phyloP scores from a whole-genome alignment of 495 filamentous ascomycete species.

The Penicillium bovifimosum region DNA sequence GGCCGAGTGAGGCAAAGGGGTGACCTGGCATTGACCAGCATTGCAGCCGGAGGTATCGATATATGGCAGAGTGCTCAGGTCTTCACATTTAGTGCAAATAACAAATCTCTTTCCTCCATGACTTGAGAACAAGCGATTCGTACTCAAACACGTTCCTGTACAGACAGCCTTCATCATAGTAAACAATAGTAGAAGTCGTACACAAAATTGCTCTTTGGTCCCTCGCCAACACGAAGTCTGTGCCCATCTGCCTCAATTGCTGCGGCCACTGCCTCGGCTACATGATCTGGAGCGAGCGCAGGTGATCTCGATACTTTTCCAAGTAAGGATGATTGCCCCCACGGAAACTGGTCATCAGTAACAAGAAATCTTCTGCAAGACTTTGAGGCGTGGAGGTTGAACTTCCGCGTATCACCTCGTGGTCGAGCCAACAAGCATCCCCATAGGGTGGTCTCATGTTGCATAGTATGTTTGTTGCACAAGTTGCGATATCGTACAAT shows the following conservation, averaged over 20 bases:
- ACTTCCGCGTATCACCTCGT: slow-evolving; percentile 8
- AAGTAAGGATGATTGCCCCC: slow-evolving; percentile 39
- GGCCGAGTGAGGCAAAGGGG: slow-evolving; percentile 4
- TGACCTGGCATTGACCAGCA: background rate
- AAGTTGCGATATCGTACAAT: slow-evolving; percentile 37
- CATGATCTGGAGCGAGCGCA: slow-evolving; percentile 23
- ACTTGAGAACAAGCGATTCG: too few species aligned
- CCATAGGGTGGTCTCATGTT: slow-evolving; percentile 26
- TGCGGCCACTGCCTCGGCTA: slow-evolving; percentile 19
- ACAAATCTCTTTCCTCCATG: too few species aligned
- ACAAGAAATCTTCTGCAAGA: slow-evolving; percentile 31
- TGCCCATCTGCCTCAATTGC: background rate
- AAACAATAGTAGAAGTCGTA: too few species aligned
- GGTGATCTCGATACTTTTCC: slow-evolving; percentile 31
- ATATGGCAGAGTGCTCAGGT: too few species aligned
- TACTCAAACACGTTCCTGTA: too few species aligned
- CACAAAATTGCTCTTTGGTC: too few species aligned
- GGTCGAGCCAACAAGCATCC: slow-evolving; percentile 10
- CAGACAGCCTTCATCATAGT: too few species aligned
- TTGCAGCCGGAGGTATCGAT: too few species aligned
- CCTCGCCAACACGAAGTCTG: too few species aligned
- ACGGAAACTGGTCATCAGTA: slow-evolving; percentile 32
- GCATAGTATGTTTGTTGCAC: slow-evolving; percentile 33
- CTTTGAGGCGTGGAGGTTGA: slow-evolving; percentile 21
- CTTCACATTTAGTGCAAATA: background rate